Evolutionary conservation across 139 green algal genomes (phyloP).

Genomic region (Parachlorella kessleri): DNA sequence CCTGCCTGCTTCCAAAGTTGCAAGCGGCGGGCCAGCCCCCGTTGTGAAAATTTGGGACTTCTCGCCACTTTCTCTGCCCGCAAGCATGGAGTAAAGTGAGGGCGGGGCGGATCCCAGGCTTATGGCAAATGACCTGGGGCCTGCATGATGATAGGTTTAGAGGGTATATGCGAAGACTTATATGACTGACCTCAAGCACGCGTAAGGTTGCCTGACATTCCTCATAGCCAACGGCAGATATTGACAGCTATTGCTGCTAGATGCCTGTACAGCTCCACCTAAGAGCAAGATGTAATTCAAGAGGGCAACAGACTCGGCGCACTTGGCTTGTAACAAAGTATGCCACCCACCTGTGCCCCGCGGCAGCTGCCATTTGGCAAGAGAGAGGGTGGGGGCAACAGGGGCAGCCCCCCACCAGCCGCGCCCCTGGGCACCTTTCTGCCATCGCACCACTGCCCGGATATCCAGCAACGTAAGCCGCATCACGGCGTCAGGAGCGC

Average conservation of each 20-base stretch:
- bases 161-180: too few species aligned
- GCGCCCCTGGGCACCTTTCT: background rate
- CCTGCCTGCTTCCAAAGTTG: constrained; percentile 32
- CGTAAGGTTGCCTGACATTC: too few species aligned
- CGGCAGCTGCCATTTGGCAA: constrained; percentile 53
- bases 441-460: constrained; percentile 16
- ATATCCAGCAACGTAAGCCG: constrained; percentile 51
- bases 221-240: too few species aligned
- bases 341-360: constrained; percentile 19
- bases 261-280: too few species aligned
- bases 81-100: constrained; percentile 52
- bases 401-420: constrained; percentile 26
- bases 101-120: constrained; percentile 43
- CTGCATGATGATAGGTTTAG: too few species aligned
- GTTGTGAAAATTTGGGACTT: constrained; percentile 44
- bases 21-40: constrained; percentile 31
- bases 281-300: too few species aligned
- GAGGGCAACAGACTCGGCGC: too few species aligned
- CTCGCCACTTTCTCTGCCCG: background rate
- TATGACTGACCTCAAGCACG: too few species aligned
- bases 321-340: too few species aligned
- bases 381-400: constrained; percentile 6
- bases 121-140: constrained; percentile 22
- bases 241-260: too few species aligned
- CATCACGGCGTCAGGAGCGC: constrained; percentile 52